Conservation (phyloP, 2,329 filamentous ascomycete species). For the Monilinia fructicola region DNA sequence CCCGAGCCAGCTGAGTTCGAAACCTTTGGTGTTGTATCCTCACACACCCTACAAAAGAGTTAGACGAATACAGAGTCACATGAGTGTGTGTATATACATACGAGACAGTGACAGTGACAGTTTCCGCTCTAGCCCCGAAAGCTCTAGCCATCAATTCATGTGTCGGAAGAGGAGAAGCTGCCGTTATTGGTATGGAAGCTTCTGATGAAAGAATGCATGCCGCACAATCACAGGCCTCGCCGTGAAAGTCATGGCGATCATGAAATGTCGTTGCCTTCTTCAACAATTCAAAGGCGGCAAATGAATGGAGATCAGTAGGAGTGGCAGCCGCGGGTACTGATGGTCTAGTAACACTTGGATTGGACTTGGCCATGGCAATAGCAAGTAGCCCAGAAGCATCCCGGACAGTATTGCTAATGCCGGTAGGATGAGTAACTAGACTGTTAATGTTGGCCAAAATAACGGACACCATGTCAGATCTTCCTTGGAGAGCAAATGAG, state of each 20-base stretch:
- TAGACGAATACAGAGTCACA: background rate
- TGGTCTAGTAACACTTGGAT: constrained; percentile 6
- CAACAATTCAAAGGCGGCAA: constrained; percentile 20
- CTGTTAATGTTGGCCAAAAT: constrained; percentile 21
- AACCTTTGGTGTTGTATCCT: background rate
- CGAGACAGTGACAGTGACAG: constrained; percentile 14
- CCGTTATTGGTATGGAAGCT: constrained; percentile 8
- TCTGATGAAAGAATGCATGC: constrained; percentile 7
- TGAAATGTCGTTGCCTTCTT: constrained; percentile 5
- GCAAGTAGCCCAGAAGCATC: constrained; percentile 22
- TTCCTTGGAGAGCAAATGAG: constrained; percentile 18
- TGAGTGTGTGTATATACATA: constrained; percentile 1
- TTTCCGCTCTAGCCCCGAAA: constrained; percentile 11
- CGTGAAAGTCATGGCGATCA: constrained; percentile 8
- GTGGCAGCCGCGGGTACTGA: background rate
- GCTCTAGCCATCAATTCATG: constrained; percentile 17
- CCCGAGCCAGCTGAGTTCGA: constrained; percentile 5
- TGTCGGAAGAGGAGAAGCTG: constrained; percentile 17
- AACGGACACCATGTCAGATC: constrained; percentile 20
- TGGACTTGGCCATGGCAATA: constrained; percentile 21
- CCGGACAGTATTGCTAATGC: constrained; percentile 9
- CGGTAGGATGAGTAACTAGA: constrained; percentile 17
- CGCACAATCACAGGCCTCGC: constrained; percentile 16
- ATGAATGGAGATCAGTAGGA: constrained; percentile 15
- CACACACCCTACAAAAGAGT: constrained; percentile 10